Evolutionary conservation across 805 yeast species (phyloP).

Genomic region (Candida coleopterorum): DNA sequence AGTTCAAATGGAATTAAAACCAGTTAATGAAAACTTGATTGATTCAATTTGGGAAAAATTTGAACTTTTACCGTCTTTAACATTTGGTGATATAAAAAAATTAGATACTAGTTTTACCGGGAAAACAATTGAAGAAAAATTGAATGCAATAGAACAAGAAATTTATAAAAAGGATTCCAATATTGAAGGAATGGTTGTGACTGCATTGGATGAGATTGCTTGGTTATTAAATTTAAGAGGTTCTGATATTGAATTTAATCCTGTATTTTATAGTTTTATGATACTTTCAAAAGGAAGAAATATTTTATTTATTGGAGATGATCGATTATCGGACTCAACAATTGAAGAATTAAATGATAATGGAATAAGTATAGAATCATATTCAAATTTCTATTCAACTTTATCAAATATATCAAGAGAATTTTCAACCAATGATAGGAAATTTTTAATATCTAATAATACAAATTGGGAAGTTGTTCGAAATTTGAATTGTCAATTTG

Average conservation of each 20-base stretch:
- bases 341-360: slow-evolving; percentile 19
- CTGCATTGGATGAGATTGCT: slow-evolving; percentile 80
- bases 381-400: slow-evolving; percentile 43
- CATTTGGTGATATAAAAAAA: slow-evolving; percentile 44
- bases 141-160: slow-evolving; percentile 38
- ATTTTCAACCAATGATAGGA: slow-evolving; percentile 24
- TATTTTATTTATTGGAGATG: slow-evolving; percentile 39
- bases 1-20: slow-evolving; percentile 39
- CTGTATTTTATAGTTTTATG: slow-evolving; percentile 45
- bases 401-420: slow-evolving; percentile 36
- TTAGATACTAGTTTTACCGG: slow-evolving; percentile 62
- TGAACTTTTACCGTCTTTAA: slow-evolving; percentile 54
- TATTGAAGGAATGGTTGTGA: slow-evolving; percentile 31
- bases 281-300: slow-evolving; percentile 27
- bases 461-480: slow-evolving; percentile 40
- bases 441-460: slow-evolving; percentile 26
- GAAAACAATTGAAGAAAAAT: slow-evolving; percentile 53
- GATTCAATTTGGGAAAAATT: slow-evolving; percentile 69
- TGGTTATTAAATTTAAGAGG: slow-evolving; percentile 67
- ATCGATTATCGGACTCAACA: slow-evolving; percentile 32
- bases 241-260: slow-evolving; percentile 51
- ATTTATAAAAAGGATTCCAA: slow-evolving; percentile 18
- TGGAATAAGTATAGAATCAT: slow-evolving; percentile 31
- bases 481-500: slow-evolving; percentile 25
- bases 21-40: slow-evolving; percentile 59